phyloP scores from a whole-genome alignment of 768 basidiomycete genomes.

The Suillus occidentalis region DNA sequence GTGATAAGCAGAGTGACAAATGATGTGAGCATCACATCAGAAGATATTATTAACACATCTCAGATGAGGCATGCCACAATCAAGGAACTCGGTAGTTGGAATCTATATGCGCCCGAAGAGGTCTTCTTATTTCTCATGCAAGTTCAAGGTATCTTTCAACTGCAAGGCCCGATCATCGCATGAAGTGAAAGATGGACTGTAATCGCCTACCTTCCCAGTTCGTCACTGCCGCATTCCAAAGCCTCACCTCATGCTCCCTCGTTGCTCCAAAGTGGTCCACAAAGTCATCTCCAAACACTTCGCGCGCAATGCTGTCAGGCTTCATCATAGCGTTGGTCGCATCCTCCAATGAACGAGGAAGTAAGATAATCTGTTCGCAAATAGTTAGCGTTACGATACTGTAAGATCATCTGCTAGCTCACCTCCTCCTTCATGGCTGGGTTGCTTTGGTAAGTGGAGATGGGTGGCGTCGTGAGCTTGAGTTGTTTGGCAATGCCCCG shows the following conservation, averaged over 20 bases:
- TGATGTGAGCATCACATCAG: not conserved
- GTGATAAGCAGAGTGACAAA: not conserved
- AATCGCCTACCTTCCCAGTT: constrained; percentile 81
- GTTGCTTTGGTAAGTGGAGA: constrained; percentile 35
- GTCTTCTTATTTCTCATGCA: constrained; percentile 39
- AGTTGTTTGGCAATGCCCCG: constrained; percentile 84
- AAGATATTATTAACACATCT: not conserved
- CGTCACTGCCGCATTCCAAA: constrained; percentile 90
- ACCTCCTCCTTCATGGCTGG: constrained; percentile 57
- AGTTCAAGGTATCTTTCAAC: constrained; percentile 88
- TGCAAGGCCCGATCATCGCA: constrained; percentile 28
- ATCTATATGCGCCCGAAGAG: not conserved
- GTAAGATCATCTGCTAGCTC: constrained; percentile 36
- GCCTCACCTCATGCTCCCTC: constrained; percentile 83
- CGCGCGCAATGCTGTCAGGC: constrained; percentile 76
- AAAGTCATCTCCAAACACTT: constrained; percentile 85
- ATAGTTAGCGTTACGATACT: not conserved
- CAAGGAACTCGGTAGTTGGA: not conserved
- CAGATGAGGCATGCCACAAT: not conserved
- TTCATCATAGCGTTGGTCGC: constrained; percentile 84
- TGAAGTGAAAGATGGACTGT: not conserved
- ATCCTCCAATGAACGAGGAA: constrained; percentile 76
- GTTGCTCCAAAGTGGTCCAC: constrained; percentile 96
- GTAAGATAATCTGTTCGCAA: constrained; percentile 56
- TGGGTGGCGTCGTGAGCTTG: constrained; percentile 66